Base-by-base conservation (phyloP, 768 basidiomycete genomes). In the Tricholoma sp. region DNA sequence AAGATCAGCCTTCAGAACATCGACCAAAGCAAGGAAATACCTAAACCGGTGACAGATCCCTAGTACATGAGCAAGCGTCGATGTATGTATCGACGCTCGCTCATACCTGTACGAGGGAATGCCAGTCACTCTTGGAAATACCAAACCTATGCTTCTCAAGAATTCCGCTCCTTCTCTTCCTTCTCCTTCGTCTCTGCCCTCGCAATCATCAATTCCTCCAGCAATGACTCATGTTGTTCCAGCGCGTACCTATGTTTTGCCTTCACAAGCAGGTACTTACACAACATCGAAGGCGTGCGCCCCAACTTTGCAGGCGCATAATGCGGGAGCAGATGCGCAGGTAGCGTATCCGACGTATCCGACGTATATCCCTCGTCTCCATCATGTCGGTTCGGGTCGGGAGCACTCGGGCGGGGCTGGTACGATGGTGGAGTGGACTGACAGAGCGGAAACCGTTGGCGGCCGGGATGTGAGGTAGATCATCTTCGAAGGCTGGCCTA, bases 211-310 rank as follows among this genome's bases (percentile, higher is more conserved):
- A 91, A 72, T 67, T 94, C 88, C 60, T 85, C 82, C 29, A 80
- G 71, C 37, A 94, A 73, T 31, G 75, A 73, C 31, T 83, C 83
- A 59, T 91, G 85, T 64, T 89, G 84, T 57, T 87, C 80, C 29
- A 86, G 59, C 12, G 83, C 84, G 65, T 85, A 88, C 51, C 74
- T 75, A 67, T 87, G 79, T 65, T 92, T 93, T 5, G 94, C 92
- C 66, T 94, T 90, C 77, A 81, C 78, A 59, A 73, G 78, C 61
- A 73, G 76, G 68, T 94, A 95, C 76, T 83, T 84, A n/a, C 76
- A 83, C 34, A 84, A 82, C 75, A 86, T 83, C 29, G 77, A 72
- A 0, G 83, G 86, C n/a, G 84, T 72, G n/a, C 86, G 80, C 1
- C 88, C 89, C 63, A 82, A 68, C 4, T 84, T 83, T 0, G 72